Evolutionary conservation across 306 rosid genomes (phyloP).

Genomic region (Quercus mongolica): DNA sequence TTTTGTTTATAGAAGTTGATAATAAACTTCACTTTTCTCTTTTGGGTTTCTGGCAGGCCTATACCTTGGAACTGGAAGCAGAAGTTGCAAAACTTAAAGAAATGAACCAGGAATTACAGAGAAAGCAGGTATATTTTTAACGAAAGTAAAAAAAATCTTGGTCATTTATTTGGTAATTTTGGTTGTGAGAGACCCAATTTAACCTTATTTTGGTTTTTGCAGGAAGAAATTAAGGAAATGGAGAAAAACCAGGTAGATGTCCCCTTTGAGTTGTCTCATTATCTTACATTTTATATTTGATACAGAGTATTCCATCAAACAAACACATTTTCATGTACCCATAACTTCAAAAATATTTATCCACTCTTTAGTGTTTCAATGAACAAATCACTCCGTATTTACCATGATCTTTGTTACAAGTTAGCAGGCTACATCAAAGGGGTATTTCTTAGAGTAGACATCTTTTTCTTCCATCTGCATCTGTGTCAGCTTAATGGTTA

Average conservation of each 20-base stretch:
- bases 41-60: constrained; percentile 61
- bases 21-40: background rate
- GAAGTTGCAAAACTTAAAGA: constrained; percentile 79
- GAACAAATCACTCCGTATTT: background rate
- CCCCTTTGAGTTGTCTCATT: background rate
- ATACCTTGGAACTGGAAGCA: constrained; percentile 86
- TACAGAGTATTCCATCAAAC: constrained; percentile 2
- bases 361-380: background rate
- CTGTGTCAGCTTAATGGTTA: background rate
- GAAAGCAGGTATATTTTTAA: constrained; percentile 54
- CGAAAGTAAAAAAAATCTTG: background rate
- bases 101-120: constrained; percentile 64
- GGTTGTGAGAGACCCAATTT: constrained; percentile 11
- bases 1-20: background rate
- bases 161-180: background rate
- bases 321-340: background rate
- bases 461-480: background rate
- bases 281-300: background rate
- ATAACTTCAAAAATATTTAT: background rate
- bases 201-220: constrained; percentile 28
- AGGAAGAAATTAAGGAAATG: constrained; percentile 65
- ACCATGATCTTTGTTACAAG: background rate
- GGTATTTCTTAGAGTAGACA: background rate
- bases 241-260: constrained; percentile 65
- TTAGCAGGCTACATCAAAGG: background rate